Evolutionary conservation across 1,139 yeast genomes (phyloP), one percentile per base, ranked within the genome.

Genomic region (Geotrichum klebahnii): DNA sequence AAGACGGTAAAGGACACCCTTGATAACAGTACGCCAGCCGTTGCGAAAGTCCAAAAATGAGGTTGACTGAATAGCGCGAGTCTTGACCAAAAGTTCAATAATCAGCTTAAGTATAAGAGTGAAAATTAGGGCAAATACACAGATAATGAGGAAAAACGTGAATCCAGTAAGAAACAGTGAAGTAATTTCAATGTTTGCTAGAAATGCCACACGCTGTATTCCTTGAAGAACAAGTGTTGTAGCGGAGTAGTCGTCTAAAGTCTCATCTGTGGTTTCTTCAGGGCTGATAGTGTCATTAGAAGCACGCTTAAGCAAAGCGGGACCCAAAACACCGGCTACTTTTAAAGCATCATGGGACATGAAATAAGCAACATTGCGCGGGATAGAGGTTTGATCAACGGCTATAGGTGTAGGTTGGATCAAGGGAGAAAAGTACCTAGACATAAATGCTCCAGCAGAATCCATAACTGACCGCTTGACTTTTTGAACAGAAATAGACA

Each of bases 1-100:
- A 61, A 90, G 75, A 64, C 98, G 78, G 74, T 84, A 92, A 53
- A 92, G 68, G 9, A 95, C 79, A 49, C 98, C 98, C 68, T 90
- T 90, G 62, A 87, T 81, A 60, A 88, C 80, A 19, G 79, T 75
- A 14, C 79, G 72, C 96, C 96, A 79, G 61, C 87, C 86, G 54
- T 75, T 77, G 65, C 97, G 80, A 67, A 82, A 92, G 59, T 84
- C 90, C 55, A 77, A 72, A 64, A 86, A 86, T 65, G 82, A 81
- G 43, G 68, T 71, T 2, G 66, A 79, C 54, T 78, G 77, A 73
- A 87, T 75, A 26, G 78, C 63, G 38, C 81, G 78, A 4, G 82
- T 69, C 59, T 82, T 76, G 38, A 82, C 78, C 53, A 81, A 69
- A 32, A 87, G 72, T 68, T 89, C 97, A 54, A 88, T 71, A 47